These are phyloP conservation scores for Quercus lobata DNA, from an alignment of 331 rosid genomes.

Conservation along the genomic window DNA sequence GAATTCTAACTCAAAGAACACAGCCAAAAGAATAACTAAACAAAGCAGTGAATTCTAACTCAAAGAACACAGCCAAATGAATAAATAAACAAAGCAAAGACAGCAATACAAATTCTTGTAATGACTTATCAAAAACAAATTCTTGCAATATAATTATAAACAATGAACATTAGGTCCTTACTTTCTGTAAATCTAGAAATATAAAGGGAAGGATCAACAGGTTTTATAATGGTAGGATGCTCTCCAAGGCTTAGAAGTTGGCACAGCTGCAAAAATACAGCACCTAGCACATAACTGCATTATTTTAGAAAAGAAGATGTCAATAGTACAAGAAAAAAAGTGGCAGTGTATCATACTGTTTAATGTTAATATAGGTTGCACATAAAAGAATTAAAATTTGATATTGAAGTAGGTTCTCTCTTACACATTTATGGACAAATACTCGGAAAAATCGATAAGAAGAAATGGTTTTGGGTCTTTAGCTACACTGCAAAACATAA, in stretches of 20 bases:
- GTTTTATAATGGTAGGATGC: constrained; percentile 80
- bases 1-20: not conserved
- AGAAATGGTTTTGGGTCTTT: constrained; percentile 60
- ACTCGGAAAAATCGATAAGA: constrained; percentile 85
- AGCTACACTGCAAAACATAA: constrained; percentile 48
- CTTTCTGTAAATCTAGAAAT: constrained; percentile 66
- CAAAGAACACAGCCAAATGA: not conserved
- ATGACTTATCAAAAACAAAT: not conserved
- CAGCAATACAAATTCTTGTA: not conserved
- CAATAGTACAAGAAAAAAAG: constrained; percentile 1
- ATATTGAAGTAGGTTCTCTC: constrained; percentile 18
- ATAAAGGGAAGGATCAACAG: constrained; percentile 88
- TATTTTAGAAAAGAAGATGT: constrained; percentile 11
- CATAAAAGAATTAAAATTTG: not conserved
- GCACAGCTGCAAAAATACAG: constrained; percentile 89
- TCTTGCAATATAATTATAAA: not conserved
- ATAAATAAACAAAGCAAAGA: not conserved
- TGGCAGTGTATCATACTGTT: not conserved
- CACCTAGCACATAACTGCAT: constrained; percentile 79
- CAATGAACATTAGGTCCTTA: constrained; percentile 28
- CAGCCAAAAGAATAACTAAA: no score
- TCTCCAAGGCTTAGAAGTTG: constrained; percentile 67
- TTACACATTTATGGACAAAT: constrained; percentile 72
- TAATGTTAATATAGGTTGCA: not conserved
- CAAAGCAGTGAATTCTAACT: no score